These are phyloP conservation scores for Penicillium glabrum DNA, from an alignment of 2,329 filamentous ascomycete genomes.

Conservation along the genomic window DNA sequence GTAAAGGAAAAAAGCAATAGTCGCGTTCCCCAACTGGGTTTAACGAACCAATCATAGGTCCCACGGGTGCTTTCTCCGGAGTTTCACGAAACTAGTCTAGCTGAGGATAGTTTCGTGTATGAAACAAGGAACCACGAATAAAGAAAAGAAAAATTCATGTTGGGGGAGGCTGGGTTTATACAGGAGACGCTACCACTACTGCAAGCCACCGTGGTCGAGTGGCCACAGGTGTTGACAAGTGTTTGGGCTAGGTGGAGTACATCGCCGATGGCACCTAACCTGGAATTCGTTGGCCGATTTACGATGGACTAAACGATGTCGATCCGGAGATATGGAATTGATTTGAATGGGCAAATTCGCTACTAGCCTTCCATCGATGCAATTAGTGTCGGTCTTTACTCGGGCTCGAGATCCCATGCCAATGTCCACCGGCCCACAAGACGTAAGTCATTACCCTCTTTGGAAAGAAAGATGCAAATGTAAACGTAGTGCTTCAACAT, in stretches of 20 bases:
- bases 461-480: not conserved
- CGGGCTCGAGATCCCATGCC: not conserved
- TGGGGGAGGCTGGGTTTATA: not conserved
- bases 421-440: not conserved
- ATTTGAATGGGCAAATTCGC: constrained; percentile 15
- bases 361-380: not conserved
- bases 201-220: not conserved
- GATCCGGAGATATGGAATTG: constrained; percentile 19
- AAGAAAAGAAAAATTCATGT: not conserved
- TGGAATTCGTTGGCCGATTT: constrained; percentile 1
- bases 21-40: not conserved
- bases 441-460: not conserved
- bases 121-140: not conserved
- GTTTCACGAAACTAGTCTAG: constrained; percentile 1
- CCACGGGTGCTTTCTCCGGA: not conserved
- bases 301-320: constrained; percentile 10
- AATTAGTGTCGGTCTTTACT: not conserved
- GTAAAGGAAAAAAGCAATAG: not conserved
- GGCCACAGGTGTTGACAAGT: not conserved
- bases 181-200: not conserved
- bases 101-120: constrained; percentile 3
- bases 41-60: not conserved
- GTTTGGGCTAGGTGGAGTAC: not conserved
- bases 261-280: not conserved
- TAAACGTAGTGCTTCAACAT: not conserved